phyloP scores from a whole-genome alignment of 202 grass and related monocot species.

The Hordeum pubiflorum region DNA sequence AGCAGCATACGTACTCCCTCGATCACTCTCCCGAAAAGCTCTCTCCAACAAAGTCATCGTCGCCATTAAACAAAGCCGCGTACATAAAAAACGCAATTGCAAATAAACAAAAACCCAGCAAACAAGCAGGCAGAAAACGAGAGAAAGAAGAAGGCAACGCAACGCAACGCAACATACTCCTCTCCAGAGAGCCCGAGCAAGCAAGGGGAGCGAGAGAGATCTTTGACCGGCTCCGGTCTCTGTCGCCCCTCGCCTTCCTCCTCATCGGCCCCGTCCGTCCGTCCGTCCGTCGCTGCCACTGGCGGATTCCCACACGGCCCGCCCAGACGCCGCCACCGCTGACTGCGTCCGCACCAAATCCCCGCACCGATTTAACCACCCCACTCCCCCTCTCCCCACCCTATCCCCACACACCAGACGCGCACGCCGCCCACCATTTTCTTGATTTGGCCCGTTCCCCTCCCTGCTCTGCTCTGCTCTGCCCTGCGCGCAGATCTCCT shows the following conservation, averaged over 20 bases:
- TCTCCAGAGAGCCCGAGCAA: too few relatives aligned
- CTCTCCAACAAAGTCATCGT: constrained; percentile 7
- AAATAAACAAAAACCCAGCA: neutral
- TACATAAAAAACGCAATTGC: neutral
- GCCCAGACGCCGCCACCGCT: constrained; percentile 33
- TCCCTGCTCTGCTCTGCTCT: neutral
- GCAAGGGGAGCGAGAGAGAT: neutral
- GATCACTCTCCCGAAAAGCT: neutral
- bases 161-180: neutral
- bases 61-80: neutral
- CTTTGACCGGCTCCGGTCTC: constrained; percentile 24
- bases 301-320: constrained; percentile 39
- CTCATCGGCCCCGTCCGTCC: neutral
- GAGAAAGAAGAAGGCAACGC: neutral
- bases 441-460: neutral
- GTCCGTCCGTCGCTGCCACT: constrained; percentile 4
- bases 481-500: constrained; percentile 22
- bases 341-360: constrained; percentile 40
- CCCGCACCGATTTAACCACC: constrained; percentile 33
- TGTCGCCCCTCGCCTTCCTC: neutral
- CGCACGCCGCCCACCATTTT: constrained; percentile 27
- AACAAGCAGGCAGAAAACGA: neutral
- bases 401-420: constrained; percentile 18
- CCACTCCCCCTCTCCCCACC: neutral
- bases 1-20: neutral